Conservation (phyloP, 768 basidiomycete species). For the Chalciporus piperatus region DNA sequence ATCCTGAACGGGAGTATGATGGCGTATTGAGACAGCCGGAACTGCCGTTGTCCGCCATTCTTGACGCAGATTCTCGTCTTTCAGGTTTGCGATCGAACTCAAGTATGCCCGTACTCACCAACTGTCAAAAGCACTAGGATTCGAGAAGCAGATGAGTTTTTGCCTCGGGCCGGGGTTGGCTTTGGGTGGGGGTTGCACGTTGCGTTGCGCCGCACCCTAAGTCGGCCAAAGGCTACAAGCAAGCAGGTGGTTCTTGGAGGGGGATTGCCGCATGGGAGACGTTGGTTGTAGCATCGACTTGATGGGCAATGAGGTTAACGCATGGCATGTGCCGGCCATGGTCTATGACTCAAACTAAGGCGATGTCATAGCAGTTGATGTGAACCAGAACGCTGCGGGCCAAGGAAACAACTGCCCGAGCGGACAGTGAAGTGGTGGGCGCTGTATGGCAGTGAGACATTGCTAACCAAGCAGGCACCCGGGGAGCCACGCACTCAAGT, state of each 20-base stretch:
- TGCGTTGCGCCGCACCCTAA: neutral
- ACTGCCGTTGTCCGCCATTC: slow-evolving; percentile 17
- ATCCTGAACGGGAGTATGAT: slow-evolving; percentile 11
- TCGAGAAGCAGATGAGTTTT: neutral
- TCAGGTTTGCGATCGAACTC: neutral
- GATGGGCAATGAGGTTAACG: neutral
- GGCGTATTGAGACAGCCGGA: slow-evolving; percentile 6
- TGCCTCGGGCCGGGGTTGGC: too few relatives aligned
- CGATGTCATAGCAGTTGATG: neutral
- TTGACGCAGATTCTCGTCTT: slow-evolving; percentile 2
- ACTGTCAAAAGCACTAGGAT: neutral
- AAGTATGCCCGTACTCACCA: slow-evolving; percentile 9
- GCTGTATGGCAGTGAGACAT: too few relatives aligned
- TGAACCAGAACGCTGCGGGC: neutral
- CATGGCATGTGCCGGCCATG: neutral
- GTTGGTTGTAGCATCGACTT: neutral
- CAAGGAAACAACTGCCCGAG: too few relatives aligned
- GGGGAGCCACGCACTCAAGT: too few relatives aligned
- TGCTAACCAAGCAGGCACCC: too few relatives aligned
- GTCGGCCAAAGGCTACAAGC: neutral
- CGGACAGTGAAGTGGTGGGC: neutral
- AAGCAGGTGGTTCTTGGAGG: neutral
- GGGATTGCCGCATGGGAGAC: neutral
- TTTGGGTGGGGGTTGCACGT: neutral
- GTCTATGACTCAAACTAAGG: neutral